Conservation (phyloP, 306 rosid genomes). For the Betula pendula region DNA sequence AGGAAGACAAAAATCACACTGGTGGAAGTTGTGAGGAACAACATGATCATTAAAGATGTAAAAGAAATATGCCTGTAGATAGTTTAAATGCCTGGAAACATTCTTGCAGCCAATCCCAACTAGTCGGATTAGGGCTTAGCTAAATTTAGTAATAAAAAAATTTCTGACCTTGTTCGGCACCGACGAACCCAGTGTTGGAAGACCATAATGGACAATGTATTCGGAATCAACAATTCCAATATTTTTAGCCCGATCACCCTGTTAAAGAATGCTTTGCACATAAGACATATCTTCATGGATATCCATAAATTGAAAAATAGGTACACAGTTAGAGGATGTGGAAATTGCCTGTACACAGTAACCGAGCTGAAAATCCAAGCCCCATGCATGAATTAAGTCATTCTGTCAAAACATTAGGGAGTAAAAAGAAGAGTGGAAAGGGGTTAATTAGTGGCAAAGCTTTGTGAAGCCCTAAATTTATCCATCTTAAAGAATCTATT, state of each 20-base stretch:
- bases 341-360: conserved; percentile 43
- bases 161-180: conserved; percentile 33
- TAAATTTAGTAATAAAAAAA: neutral
- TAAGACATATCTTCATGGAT: neutral
- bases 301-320: neutral
- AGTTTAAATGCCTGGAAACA: neutral
- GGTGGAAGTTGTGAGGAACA: neutral
- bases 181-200: conserved; percentile 45
- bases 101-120: neutral
- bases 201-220: conserved; percentile 42
- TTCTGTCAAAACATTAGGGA: conserved; percentile 29
- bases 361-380: conserved; percentile 48
- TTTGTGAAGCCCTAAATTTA: neutral
- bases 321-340: neutral
- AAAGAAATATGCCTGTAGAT: too few species aligned
- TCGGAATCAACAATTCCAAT: conserved; percentile 53
- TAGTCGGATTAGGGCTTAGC: neutral
- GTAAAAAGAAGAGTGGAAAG: neutral
- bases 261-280: conserved; percentile 13
- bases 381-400: conserved; percentile 59
- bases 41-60: neutral
- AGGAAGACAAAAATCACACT: neutral
- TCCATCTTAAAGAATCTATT: neutral
- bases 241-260: conserved; percentile 52
- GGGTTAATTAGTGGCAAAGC: neutral